Conservation (phyloP, 2,329 filamentous ascomycete genomes). For the Beauveria caledonica region DNA sequence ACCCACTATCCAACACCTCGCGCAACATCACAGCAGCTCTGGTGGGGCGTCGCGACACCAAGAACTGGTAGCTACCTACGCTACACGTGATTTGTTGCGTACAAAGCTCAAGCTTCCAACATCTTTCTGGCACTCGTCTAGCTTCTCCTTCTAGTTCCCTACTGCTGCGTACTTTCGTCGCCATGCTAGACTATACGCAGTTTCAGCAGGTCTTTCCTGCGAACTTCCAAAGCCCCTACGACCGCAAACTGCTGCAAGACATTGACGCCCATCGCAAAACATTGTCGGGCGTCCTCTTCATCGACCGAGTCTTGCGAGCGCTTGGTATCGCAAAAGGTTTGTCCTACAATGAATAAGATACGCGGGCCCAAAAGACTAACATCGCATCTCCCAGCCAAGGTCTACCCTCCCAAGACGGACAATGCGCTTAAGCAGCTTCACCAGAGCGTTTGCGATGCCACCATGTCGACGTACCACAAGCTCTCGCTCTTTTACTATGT, state of each 20-base stretch:
- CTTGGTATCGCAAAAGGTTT: conserved; percentile 62
- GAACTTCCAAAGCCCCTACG: conserved; percentile 53
- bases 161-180: neutral
- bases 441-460: conserved; percentile 56
- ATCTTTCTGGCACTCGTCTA: conserved; percentile 27
- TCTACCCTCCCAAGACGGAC: conserved; percentile 68
- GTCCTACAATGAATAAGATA: neutral
- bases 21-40: neutral
- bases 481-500: conserved; percentile 79
- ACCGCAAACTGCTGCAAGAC: conserved; percentile 49
- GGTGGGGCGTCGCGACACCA: neutral
- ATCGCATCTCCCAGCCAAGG: conserved; percentile 38
- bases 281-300: conserved; percentile 65
- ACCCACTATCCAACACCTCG: neutral
- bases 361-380: neutral
- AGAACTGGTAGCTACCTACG: neutral
- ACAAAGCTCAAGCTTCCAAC: conserved; percentile 3
- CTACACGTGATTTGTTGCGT: neutral
- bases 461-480: conserved; percentile 65
- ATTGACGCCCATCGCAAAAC: conserved; percentile 60
- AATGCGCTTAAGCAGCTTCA: conserved; percentile 61
- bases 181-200: conserved; percentile 51
- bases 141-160: neutral
- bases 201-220: conserved; percentile 61
- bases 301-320: conserved; percentile 66